A percentile compares a stretch with the other conserved stretches of the same genome.
These are phyloP conservation scores for Fusarium sarcochroum DNA, from an alignment of 2,329 filamentous ascomycete genomes.

Conservation along the genomic window DNA sequence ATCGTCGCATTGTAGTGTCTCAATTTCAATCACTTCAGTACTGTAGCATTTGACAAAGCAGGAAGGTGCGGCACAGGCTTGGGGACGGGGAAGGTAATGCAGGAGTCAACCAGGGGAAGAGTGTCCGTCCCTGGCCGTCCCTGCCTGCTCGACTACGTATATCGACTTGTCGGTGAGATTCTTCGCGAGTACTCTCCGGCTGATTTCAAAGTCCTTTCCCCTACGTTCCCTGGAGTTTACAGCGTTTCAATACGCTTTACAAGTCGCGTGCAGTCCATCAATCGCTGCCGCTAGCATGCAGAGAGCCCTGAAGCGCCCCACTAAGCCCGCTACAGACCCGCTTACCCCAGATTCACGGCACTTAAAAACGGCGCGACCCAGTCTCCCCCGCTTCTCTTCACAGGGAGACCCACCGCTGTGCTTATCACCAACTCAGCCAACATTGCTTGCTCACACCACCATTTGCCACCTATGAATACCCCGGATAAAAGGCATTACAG, in stretches of 20 bases:
- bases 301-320: slow-evolving; percentile 30
- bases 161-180: neutral
- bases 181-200: neutral
- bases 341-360: slow-evolving; percentile 43
- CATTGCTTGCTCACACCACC: slow-evolving; percentile 8
- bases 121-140: slow-evolving; percentile 6
- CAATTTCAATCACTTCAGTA: neutral
- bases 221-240: neutral
- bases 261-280: slow-evolving; percentile 23
- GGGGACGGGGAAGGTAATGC: neutral
- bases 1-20: neutral
- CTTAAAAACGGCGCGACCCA: slow-evolving; percentile 20
- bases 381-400: slow-evolving; percentile 22
- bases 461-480: slow-evolving; percentile 7
- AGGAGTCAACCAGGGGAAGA: slow-evolving; percentile 12
- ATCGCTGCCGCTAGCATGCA: slow-evolving; percentile 25
- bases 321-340: slow-evolving; percentile 34
- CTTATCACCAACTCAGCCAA: slow-evolving; percentile 14
- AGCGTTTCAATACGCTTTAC: slow-evolving; percentile 20
- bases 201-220: neutral
- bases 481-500: slow-evolving; percentile 18
- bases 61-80: slow-evolving; percentile 20
- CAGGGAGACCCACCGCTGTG: slow-evolving; percentile 9
- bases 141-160: neutral
- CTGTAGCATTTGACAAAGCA: neutral